Evolutionary conservation across 1,284 basidiomycete species (phyloP), one percentile per base, ranked within the genome.

Genomic region (Apiotrichum sp.): DNA sequence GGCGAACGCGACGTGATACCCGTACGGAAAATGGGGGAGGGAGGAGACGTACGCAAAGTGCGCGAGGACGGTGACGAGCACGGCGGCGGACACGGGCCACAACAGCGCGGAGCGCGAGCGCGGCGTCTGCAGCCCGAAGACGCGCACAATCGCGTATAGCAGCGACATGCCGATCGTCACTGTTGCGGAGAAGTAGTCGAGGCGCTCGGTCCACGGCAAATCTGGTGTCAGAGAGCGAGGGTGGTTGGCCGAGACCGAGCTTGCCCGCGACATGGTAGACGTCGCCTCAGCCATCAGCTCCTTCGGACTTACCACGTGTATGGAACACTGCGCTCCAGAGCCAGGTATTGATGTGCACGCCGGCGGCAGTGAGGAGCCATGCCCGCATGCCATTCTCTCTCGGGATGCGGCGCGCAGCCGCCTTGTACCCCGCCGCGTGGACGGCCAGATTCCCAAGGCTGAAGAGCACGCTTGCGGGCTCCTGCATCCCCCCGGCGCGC

Each of bases 171-270:
- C 71, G 58, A 93, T 90, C 4, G 85, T 86, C 31, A 88, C 77
- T 0, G 87, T 93, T 2, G 96, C 96, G 6, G 89, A 90, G 72
- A 98, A 97, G 75, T 98, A 98, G 72, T 98, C 95, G 65, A 93
- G 66, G 62, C 86, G 88, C 75, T 99, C 96, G 1, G 95, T 98
- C 43, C 78, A 73, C 2, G 86, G 83, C 16, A 84, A 38, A 38
- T 60, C 58, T 55, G 59, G 8, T 4, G 50, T 57, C 42, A 53
- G 55, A 48, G 16, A 22, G 22, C 22, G 22, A 22, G 22, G 22
- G 22, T 22, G 22, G 22, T 22, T 22, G 22, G 22, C 22, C 22
- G 6, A 7, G 38, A 8, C 9, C 38, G 9, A 39, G 38, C 8
- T 14, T 39, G 8, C 38, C 9, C 38, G 8, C 38, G 38, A 9